These are phyloP conservation scores for Hippophae gyantsensis DNA, from an alignment of 306 rosid species.

Conservation along the genomic window DNA sequence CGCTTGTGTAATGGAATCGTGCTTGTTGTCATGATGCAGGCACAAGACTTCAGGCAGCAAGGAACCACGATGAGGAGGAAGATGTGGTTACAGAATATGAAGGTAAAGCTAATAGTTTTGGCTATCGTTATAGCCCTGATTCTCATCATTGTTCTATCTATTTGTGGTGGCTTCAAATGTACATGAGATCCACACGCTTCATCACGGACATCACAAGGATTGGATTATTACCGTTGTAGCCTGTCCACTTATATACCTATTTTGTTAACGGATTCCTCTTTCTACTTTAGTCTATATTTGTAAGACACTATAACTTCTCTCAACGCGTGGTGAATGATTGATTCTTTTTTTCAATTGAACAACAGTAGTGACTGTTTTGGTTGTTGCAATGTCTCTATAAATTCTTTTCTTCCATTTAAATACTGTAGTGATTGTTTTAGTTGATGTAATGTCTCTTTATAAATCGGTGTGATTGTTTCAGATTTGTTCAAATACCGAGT, in stretches of 20 bases:
- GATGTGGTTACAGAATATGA: slow-evolving; percentile 95
- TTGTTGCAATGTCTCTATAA: slow-evolving; percentile 1
- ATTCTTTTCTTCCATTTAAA: no score
- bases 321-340: slow-evolving; percentile 11
- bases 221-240: slow-evolving; percentile 2
- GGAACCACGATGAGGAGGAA: slow-evolving; percentile 87
- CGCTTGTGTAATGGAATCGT: neutral
- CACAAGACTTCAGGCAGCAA: slow-evolving; percentile 86
- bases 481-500: neutral
- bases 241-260: slow-evolving; percentile 2
- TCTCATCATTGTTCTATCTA: slow-evolving; percentile 61
- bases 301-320: slow-evolving; percentile 41
- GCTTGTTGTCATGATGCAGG: slow-evolving; percentile 32
- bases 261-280: slow-evolving; percentile 27
- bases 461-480: slow-evolving; percentile 4
- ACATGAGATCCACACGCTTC: slow-evolving; percentile 22
- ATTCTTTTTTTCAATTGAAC: slow-evolving; percentile 7
- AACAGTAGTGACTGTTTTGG: slow-evolving; percentile 1
- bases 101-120: slow-evolving; percentile 70
- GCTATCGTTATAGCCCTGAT: slow-evolving; percentile 63
- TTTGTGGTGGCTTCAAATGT: slow-evolving; percentile 68
- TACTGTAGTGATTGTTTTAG: no score
- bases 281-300: slow-evolving; percentile 16
- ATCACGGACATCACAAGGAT: slow-evolving; percentile 11
- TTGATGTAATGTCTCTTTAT: slow-evolving; percentile 1